Evolutionary conservation across 257 asterid species (phyloP).

Genomic region (Solanum chiquidenum): DNA sequence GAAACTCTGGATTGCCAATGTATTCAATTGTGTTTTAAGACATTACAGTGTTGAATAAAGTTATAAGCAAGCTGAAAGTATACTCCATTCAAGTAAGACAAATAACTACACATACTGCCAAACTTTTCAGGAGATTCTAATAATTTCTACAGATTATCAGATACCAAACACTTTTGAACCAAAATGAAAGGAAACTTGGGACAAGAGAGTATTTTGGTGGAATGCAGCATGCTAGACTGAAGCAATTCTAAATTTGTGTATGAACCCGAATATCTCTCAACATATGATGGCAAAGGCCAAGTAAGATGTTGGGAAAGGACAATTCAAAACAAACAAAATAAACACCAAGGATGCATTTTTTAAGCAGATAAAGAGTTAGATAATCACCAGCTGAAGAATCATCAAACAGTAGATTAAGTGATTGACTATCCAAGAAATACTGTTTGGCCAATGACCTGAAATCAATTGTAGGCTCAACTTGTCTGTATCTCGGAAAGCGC

Average conservation of each 20-base stretch:
- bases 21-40: background rate
- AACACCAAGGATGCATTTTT: background rate
- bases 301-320: background rate
- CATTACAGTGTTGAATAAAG: background rate
- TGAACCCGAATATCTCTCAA: background rate
- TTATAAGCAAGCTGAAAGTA: background rate
- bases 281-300: background rate
- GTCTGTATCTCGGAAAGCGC: slow-evolving; percentile 74
- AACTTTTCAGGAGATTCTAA: background rate
- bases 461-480: slow-evolving; percentile 58
- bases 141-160: background rate
- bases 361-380: background rate
- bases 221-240: background rate
- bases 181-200: background rate
- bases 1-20: background rate
- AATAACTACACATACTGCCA: background rate
- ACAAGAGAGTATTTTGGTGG: background rate
- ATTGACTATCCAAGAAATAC: slow-evolving; percentile 67
- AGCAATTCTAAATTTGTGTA: background rate
- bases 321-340: background rate
- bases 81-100: background rate
- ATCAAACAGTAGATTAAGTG: slow-evolving; percentile 68
- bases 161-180: background rate
- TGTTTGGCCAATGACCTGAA: slow-evolving; percentile 83
- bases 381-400: slow-evolving; percentile 67